These are phyloP conservation scores for Hyaloscypha variabilis DNA, from an alignment of 495 filamentous ascomycete species.

Conservation along the genomic window DNA sequence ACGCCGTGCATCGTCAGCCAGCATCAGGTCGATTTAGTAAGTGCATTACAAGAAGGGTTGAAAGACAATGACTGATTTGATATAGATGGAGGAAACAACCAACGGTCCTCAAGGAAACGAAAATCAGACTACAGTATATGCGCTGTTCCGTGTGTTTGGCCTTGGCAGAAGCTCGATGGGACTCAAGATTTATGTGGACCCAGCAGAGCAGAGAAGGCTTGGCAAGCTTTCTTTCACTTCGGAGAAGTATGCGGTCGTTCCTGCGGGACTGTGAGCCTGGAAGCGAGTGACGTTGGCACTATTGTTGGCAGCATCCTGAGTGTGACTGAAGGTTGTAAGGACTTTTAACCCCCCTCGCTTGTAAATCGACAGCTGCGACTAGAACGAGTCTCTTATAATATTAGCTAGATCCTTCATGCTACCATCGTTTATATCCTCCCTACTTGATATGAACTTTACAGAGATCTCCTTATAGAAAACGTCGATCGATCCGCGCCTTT, in stretches of 20 bases:
- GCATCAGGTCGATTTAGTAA: neutral
- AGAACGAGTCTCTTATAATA: no score
- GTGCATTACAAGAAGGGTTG: neutral
- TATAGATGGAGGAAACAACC: neutral
- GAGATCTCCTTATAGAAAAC: no score
- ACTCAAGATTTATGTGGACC: neutral
- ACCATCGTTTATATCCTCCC: no score
- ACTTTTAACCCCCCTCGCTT: no score
- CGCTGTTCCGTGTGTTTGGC: neutral
- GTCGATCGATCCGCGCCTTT: no score
- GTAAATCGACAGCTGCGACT: no score
- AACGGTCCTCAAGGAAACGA: neutral
- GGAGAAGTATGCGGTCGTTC: neutral
- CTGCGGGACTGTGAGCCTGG: neutral
- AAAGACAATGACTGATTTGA: neutral
- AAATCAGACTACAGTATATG: neutral
- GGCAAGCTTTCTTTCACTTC: neutral
- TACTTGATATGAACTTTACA: no score
- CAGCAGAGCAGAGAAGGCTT: neutral
- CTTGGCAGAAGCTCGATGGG: constrained; percentile 1
- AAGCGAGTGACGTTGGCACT: no score
- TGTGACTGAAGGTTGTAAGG: no score
- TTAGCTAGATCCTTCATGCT: no score
- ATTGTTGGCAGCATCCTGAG: no score
- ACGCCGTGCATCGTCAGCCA: neutral